Base-by-base conservation (phyloP, 2,329 filamentous ascomycete species). In the Pestalotiopsis sp. region DNA sequence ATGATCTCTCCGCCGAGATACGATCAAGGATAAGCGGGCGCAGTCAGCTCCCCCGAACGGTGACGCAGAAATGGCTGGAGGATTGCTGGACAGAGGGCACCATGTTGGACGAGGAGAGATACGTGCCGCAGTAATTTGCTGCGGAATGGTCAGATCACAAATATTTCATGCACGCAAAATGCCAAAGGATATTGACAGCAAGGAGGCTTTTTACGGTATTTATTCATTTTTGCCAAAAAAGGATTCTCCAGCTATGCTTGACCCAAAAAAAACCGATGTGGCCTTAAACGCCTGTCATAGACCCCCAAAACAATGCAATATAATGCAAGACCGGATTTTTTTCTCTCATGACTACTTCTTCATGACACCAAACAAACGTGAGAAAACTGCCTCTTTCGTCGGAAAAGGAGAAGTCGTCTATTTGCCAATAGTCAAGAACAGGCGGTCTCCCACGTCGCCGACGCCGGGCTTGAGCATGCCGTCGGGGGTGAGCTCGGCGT, bases 391-490 rank as follows among this genome's bases (percentile, higher is more conserved):
- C 31, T 31, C 31, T 31, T 31, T 31, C 31, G 2, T 31, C 31
- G 6, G 7, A 9, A 9, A 31, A 31, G 31, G 5, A 31, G 6
- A 31, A 31, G 31, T 31, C 31, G 31, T 31, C 31, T 68, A 70
- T 52, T 97, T 97, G 25, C 94, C 95, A 79, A 95, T 87, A 0
- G 95, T 97, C 82, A 97, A 83, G 81, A 95, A 98, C 80, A 98
- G 80, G 64, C 95, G 85, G 81, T 98, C 95, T 1, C 95, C 95
- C 68, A 98, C 91, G 81, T 98, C 95, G 1, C 95, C 95, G 71
- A 98, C 76, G 0, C 95, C 95, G 0, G 95, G 95, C 83, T 92
- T 92, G 71, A 98, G 91, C 94, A 98, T 97, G 9, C 95, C 95
- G 72, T 85, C 86, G n/a, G 87, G 84, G 72, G 94, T 93, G 66